Percentiles rank a stretch among this genome's conserved stretches.
These are phyloP conservation scores for Taphrina sp. DNA, from an alignment of 1,139 yeast genomes.

Conservation along the genomic window DNA sequence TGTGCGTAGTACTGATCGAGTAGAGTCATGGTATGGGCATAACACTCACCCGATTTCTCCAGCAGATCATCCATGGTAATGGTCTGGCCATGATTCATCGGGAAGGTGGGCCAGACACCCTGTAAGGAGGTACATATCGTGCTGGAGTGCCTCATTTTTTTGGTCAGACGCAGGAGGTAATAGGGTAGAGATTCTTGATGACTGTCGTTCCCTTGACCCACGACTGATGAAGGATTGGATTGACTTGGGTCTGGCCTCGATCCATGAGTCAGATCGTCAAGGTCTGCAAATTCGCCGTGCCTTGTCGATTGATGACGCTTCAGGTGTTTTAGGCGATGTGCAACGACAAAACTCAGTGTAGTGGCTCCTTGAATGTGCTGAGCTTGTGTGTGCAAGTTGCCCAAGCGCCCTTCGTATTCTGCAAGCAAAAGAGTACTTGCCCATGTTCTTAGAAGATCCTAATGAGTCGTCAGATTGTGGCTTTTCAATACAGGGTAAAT, in stretches of 20 bases:
- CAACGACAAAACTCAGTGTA: slow-evolving; percentile 19
- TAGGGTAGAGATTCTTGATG: slow-evolving; percentile 1
- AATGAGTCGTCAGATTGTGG: neutral
- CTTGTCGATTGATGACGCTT: no score
- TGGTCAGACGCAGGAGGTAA: neutral
- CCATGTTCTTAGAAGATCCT: slow-evolving; percentile 25
- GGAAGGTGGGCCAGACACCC: slow-evolving; percentile 3
- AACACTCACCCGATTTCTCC: slow-evolving; percentile 13
- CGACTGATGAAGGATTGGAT: no score
- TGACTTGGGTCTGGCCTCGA: no score
- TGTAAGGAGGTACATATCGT: neutral
- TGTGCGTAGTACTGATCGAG: slow-evolving; percentile 5
- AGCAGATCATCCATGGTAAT: neutral
- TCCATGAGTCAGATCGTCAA: no score
- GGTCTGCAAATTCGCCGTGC: neutral
- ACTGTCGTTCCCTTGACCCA: no score
- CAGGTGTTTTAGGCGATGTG: no score
- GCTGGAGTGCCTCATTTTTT: slow-evolving; percentile 1
- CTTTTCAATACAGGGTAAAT: neutral
- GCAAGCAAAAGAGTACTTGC: slow-evolving; percentile 24
- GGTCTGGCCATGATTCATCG: neutral
- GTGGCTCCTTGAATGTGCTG: slow-evolving; percentile 30
- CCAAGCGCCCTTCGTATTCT: slow-evolving; percentile 18
- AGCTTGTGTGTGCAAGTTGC: slow-evolving; percentile 5
- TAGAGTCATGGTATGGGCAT: slow-evolving; percentile 9